A percentile compares a stretch with the other conserved stretches of the same genome.
Conservation (phyloP, 306 rosid species). For the Gastrolobium bilobum region DNA sequence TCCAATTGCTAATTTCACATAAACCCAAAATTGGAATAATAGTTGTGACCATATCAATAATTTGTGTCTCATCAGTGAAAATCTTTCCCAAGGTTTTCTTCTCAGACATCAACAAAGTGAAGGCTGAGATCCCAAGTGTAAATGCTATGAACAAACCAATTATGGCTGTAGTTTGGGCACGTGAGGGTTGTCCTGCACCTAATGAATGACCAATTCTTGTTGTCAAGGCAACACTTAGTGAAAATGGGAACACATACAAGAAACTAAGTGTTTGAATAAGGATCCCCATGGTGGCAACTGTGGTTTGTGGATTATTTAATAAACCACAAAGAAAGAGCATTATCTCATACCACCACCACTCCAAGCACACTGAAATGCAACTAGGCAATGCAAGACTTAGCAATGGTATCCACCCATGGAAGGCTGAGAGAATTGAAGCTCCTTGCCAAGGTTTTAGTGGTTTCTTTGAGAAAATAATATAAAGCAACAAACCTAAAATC, state of each 20-base stretch:
- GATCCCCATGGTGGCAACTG: slow-evolving; percentile 91
- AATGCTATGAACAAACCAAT: slow-evolving; percentile 68
- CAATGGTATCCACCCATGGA: slow-evolving; percentile 77
- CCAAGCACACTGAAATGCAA: slow-evolving; percentile 80
- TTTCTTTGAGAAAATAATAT: slow-evolving; percentile 64
- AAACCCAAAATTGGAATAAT: slow-evolving; percentile 82
- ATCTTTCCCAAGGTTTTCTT: slow-evolving; percentile 70
- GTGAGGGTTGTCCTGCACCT: slow-evolving; percentile 77
- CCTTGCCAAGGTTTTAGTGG: slow-evolving; percentile 90
- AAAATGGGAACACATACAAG: slow-evolving; percentile 76
- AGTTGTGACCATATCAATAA: slow-evolving; percentile 64
- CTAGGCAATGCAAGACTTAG: slow-evolving; percentile 80
- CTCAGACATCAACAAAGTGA: slow-evolving; percentile 50
- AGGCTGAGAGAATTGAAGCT: slow-evolving; percentile 52
- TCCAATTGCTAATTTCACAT: slow-evolving; percentile 79
- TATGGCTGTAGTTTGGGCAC: slow-evolving; percentile 68
- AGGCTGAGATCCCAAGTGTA: slow-evolving; percentile 58
- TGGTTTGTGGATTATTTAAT: slow-evolving; percentile 73
- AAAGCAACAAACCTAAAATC: slow-evolving; percentile 64
- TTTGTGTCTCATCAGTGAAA: slow-evolving; percentile 76
- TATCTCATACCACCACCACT: slow-evolving; percentile 99
- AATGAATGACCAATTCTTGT: slow-evolving; percentile 82
- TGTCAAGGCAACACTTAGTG: slow-evolving; percentile 67
- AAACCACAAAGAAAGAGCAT: slow-evolving; percentile 89
- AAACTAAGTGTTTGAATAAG: slow-evolving; percentile 88